Conservation (phyloP, 768 basidiomycete species). For the Tubosaeta sp. region DNA sequence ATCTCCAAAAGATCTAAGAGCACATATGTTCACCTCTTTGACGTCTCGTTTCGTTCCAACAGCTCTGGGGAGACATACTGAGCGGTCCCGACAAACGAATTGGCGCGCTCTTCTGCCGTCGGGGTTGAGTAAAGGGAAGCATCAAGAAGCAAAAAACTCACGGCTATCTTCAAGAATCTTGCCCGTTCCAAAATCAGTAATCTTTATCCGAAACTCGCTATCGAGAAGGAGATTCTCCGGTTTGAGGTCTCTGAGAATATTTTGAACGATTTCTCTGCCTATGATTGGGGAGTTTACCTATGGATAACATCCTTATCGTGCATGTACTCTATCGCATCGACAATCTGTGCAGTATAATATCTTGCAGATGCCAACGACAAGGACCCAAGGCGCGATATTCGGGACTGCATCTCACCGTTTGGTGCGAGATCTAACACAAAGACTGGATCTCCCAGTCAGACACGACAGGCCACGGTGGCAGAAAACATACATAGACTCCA, state of each 20-base stretch:
- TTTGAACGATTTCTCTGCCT: conserved; percentile 3
- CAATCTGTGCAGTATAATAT: conserved; percentile 86
- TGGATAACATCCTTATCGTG: conserved; percentile 89
- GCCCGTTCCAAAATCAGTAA: conserved; percentile 97
- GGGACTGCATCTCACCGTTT: conserved; percentile 74
- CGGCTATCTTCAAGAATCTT: conserved; percentile 60
- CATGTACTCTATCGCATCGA: conserved; percentile 88
- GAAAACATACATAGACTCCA: conserved; percentile 70
- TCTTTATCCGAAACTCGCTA: conserved; percentile 77
- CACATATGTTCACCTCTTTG: conserved; percentile 52
- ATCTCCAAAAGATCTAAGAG: not conserved
- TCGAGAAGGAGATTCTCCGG: conserved; percentile 92
- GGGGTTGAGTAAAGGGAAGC: not conserved
- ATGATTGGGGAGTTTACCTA: conserved; percentile 41
- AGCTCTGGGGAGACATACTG: conserved; percentile 90
- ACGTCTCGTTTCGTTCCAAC: conserved; percentile 66
- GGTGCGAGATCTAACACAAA: conserved; percentile 74
- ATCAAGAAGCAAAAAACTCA: conserved; percentile 28
- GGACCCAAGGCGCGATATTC: conserved; percentile 78
- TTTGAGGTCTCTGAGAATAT: conserved; percentile 58
- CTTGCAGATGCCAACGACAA: conserved; percentile 70
- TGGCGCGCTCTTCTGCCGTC: conserved; percentile 45
- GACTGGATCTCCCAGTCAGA: conserved; percentile 40
- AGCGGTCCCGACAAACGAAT: conserved; percentile 85
- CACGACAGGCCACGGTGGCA: not conserved